Percentiles rank a stretch among this genome's conserved stretches.
These are phyloP conservation scores for Trichophyton rubrum DNA, from an alignment of 2,329 filamentous ascomycete species.

Conservation along the genomic window DNA sequence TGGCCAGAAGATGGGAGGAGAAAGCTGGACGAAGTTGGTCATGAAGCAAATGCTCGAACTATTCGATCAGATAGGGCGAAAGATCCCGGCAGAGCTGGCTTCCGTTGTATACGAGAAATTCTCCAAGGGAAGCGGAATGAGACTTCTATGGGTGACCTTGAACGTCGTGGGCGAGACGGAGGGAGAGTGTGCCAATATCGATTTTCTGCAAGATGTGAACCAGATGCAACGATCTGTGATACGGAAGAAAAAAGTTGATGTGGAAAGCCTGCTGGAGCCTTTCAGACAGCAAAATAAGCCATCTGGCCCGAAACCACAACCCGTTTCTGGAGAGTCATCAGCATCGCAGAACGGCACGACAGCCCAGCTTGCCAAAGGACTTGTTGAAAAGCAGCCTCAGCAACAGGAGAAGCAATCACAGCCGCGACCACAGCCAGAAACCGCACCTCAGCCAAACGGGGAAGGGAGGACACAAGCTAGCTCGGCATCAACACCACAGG, in stretches of 20 bases:
- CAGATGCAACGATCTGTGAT: not conserved
- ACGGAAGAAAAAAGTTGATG: not conserved
- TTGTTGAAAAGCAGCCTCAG: not conserved
- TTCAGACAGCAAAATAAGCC: not conserved
- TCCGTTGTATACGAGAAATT: not conserved
- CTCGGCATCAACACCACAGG: not conserved
- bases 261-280: not conserved
- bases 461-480: not conserved
- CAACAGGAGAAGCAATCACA: not conserved
- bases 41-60: not conserved
- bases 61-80: not conserved
- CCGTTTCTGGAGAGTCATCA: no score
- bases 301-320: not conserved
- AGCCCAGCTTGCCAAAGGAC: not conserved
- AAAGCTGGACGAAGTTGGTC: not conserved
- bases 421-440: not conserved
- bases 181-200: not conserved
- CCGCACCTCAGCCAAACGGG: not conserved
- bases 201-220: conserved; percentile 4
- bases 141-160: conserved; percentile 3
- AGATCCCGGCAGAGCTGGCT: not conserved
- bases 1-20: conserved; percentile 1
- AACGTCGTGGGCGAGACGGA: not conserved
- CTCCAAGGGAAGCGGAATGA: not conserved
- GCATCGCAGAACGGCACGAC: not conserved